These are phyloP conservation scores for Astragalus glycyphyllos DNA, from an alignment of 306 rosid genomes.

Conservation along the genomic window DNA sequence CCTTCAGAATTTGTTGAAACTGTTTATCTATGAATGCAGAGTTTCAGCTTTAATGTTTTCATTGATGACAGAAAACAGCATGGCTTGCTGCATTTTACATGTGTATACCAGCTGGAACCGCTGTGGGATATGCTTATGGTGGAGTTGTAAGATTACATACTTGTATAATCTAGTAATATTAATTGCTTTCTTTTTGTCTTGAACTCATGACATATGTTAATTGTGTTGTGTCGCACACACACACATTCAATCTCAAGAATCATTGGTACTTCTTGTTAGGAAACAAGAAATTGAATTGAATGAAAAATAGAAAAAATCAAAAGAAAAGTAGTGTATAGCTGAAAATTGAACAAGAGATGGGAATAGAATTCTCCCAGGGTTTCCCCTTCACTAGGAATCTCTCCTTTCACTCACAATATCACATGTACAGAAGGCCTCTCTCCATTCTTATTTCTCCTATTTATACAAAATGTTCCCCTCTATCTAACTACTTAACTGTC, in stretches of 20 bases:
- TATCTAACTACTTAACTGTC: slow-evolving; percentile 6
- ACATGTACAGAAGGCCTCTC: background rate
- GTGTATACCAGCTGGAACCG: slow-evolving; percentile 96
- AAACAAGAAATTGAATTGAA: background rate
- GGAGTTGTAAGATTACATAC: slow-evolving; percentile 73
- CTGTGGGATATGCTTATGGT: slow-evolving; percentile 93
- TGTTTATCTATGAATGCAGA: slow-evolving; percentile 23
- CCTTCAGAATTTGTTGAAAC: slow-evolving; percentile 33
- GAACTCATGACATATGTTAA: slow-evolving; percentile 18
- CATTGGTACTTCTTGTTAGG: slow-evolving; percentile 14
- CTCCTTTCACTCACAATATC: background rate
- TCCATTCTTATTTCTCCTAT: background rate
- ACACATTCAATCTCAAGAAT: slow-evolving; percentile 1
- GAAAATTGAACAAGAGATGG: background rate
- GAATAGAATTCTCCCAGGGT: background rate
- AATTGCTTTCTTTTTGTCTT: slow-evolving; percentile 6
- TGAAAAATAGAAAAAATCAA: background rate
- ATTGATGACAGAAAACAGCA: slow-evolving; percentile 76
- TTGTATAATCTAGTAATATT: slow-evolving; percentile 23
- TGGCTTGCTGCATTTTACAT: slow-evolving; percentile 96
- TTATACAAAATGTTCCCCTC: background rate
- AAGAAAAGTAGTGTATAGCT: background rate
- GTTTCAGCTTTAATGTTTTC: slow-evolving; percentile 40
- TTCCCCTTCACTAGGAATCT: background rate
- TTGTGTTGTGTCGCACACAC: slow-evolving; percentile 2